These are phyloP conservation scores for Emydomyces testavorans DNA, from an alignment of 2,329 filamentous ascomycete species.

Conservation along the genomic window DNA sequence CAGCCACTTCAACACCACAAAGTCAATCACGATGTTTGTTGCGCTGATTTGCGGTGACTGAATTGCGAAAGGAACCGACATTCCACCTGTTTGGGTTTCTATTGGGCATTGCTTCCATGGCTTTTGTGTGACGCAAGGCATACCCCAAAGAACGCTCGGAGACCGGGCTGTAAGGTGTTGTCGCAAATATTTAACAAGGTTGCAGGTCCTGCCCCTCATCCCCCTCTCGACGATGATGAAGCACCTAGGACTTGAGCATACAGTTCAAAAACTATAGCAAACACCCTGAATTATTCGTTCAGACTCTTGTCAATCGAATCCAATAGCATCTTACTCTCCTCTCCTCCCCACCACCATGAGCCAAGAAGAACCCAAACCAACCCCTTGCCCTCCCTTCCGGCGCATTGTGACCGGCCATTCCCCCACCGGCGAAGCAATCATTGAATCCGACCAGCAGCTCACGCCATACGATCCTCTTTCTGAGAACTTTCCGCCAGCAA, in stretches of 20 bases:
- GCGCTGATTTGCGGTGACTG: too few species aligned
- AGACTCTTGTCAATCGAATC: background rate
- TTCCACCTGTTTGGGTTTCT: too few species aligned
- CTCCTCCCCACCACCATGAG: background rate
- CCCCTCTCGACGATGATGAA: background rate
- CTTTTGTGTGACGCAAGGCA: background rate
- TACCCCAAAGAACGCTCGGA: background rate
- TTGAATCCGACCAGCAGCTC: conserved; percentile 21
- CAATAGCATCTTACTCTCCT: background rate
- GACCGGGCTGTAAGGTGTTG: background rate
- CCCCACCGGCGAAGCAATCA: conserved; percentile 21
- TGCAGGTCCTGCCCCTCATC: background rate
- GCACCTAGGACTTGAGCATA: background rate
- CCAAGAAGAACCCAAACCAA: background rate
- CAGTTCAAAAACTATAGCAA: too few species aligned
- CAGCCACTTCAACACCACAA: too few species aligned
- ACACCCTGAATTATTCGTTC: too few species aligned
- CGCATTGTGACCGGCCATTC: conserved; percentile 23
- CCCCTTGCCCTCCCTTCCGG: conserved; percentile 15
- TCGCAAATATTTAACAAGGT: background rate
- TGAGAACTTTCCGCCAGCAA: conserved; percentile 11
- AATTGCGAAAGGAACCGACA: too few species aligned
- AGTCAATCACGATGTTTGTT: too few species aligned
- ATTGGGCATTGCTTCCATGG: background rate
- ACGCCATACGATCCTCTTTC: conserved; percentile 18